Conservation (phyloP, 2,329 filamentous ascomycete genomes). For the Cladosporium sp. region DNA sequence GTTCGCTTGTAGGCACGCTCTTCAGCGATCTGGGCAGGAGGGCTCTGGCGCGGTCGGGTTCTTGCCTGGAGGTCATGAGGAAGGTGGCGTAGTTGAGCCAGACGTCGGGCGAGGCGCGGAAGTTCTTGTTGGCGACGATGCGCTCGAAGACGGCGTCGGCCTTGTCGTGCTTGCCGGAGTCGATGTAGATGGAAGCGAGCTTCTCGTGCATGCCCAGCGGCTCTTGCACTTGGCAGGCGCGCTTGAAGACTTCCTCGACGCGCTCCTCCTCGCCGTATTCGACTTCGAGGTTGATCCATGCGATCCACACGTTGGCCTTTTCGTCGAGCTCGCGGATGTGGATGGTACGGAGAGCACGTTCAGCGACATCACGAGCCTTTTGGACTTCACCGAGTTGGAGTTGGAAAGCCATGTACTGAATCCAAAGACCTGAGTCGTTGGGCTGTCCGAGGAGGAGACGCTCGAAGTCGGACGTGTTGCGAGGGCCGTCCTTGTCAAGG, state of each 20-base stretch:
- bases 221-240: slow-evolving; percentile 92
- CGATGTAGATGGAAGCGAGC: slow-evolving; percentile 91
- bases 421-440: slow-evolving; percentile 91
- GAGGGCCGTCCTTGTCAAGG: slow-evolving; percentile 82
- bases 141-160: slow-evolving; percentile 84
- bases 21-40: slow-evolving; percentile 83
- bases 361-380: slow-evolving; percentile 84
- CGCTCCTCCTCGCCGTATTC: slow-evolving; percentile 76
- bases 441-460: slow-evolving; percentile 87
- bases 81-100: slow-evolving; percentile 97
- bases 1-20: slow-evolving; percentile 69
- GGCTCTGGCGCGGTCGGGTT: slow-evolving; percentile 72
- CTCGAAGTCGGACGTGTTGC: slow-evolving; percentile 89
- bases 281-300: slow-evolving; percentile 90
- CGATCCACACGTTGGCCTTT: slow-evolving; percentile 94
- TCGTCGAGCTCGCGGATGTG: slow-evolving; percentile 87
- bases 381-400: slow-evolving; percentile 85
- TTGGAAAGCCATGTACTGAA: slow-evolving; percentile 98
- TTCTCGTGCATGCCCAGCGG: slow-evolving; percentile 85
- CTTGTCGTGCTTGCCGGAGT: slow-evolving; percentile 81
- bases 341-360: slow-evolving; percentile 88
- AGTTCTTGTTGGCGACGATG: slow-evolving; percentile 80
- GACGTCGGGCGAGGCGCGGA: slow-evolving; percentile 73
- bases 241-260: slow-evolving; percentile 83
- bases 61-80: slow-evolving; percentile 71